These are phyloP conservation scores for Fibroporia radiculosa DNA, from an alignment of 768 basidiomycete genomes.

Conservation along the genomic window DNA sequence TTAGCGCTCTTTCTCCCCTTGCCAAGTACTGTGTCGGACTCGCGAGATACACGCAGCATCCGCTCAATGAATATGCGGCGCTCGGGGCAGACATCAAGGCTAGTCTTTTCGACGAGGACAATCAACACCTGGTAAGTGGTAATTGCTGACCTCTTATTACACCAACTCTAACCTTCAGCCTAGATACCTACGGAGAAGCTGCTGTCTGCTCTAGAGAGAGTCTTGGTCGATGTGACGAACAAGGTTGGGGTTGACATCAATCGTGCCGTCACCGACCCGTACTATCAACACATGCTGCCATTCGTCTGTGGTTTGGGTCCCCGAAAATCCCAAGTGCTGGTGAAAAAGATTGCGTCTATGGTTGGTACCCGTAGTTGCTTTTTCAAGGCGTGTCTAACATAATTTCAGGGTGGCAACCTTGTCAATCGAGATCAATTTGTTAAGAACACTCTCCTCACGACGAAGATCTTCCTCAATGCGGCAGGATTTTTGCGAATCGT, in stretches of 20 bases:
- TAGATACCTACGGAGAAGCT: slow-evolving; percentile 87
- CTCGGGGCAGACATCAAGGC: slow-evolving; percentile 79
- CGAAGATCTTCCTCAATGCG: slow-evolving; percentile 87
- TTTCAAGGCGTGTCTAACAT: slow-evolving; percentile 3
- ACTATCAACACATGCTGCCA: slow-evolving; percentile 83
- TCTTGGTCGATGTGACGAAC: slow-evolving; percentile 85
- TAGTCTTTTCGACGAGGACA: slow-evolving; percentile 77
- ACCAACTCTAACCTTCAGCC: slow-evolving; percentile 3
- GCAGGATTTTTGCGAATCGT: slow-evolving; percentile 86
- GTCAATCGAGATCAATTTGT: slow-evolving; percentile 86
- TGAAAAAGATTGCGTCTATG: slow-evolving; percentile 70
- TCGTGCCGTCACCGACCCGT: slow-evolving; percentile 78
- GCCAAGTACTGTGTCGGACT: slow-evolving; percentile 92
- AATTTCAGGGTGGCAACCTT: slow-evolving; percentile 71
- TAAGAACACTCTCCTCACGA: slow-evolving; percentile 69
- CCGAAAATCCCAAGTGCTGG: slow-evolving; percentile 79
- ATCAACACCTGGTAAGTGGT: slow-evolving; percentile 61
- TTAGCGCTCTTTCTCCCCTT: slow-evolving; percentile 64
- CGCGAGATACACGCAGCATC: slow-evolving; percentile 89
- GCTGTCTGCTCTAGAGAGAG: slow-evolving; percentile 71
- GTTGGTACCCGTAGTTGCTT: slow-evolving; percentile 35
- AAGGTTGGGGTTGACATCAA: slow-evolving; percentile 96
- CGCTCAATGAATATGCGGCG: slow-evolving; percentile 90
- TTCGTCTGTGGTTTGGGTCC: slow-evolving; percentile 93
- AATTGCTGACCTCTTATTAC: neutral